Evolutionary conservation across 2,329 filamentous ascomycete species (phyloP), one percentile per base, ranked within the genome.

Genomic region (Kalmusia sp.): DNA sequence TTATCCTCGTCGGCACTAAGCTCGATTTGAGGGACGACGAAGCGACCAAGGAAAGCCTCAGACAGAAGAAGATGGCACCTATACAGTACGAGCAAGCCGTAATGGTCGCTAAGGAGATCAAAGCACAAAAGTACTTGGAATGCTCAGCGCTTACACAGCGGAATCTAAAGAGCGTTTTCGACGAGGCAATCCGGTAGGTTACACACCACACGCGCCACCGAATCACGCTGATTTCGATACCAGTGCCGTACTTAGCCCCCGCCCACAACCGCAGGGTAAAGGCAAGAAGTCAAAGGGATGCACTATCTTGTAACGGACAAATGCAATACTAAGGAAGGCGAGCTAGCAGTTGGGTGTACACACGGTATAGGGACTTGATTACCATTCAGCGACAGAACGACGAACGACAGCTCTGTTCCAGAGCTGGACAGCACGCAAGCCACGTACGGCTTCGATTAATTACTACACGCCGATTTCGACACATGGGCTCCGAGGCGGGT

Each of bases 91-190:
- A 96, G 76, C 91, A 96, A 77, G 95, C 92, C 33, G 83, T 96
- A 59, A 80, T 88, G 61, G 90, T 93, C 60, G 92, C 92, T 58
- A 96, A 96, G 80, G 93, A 97, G 69, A 97, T 99, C 78, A 89
- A 87, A 73, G 93, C 95, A 39, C 91, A 95, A 79, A 98, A 97
- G 80, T 99, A 99, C 79, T 84, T 98, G 35, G 95, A 99, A 79
- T 99, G 95, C 80, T 98, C 95, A 47, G 95, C 95, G 41, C 82
- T 99, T 64, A 99, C 95, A 31, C 95, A 98, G 82, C 84, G 93
- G 71, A 97, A 97, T 77, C 79, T 99, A 67, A 99, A 99, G 87
- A 96, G 92, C 69, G 95, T 99, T 43, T 99, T 99, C 73, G 95
- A 99, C 72, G 93, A 97, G 79, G 95, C 95, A 28, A 99, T 99